These are phyloP conservation scores for Geotrichum citri-aurantii DNA, from an alignment of 1,139 yeast genomes.

Conservation along the genomic window DNA sequence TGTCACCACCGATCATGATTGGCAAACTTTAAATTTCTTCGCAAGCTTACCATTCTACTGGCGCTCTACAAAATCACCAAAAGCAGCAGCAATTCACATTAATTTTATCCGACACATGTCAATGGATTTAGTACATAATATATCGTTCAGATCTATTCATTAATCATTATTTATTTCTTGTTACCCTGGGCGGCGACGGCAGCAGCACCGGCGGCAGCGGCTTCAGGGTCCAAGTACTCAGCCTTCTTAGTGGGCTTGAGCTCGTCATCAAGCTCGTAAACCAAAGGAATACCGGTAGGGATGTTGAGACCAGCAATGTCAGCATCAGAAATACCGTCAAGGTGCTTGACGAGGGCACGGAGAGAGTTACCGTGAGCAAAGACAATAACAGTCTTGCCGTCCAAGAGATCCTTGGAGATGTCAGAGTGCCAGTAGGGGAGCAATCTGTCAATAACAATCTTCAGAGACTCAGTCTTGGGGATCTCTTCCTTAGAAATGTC, in stretches of 20 bases:
- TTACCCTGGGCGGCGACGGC: slow-evolving; percentile 97
- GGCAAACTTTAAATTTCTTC: background rate
- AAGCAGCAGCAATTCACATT: background rate
- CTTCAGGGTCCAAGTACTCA: slow-evolving; percentile 97
- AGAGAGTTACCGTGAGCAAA: slow-evolving; percentile 99
- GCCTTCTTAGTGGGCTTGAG: slow-evolving; percentile 90
- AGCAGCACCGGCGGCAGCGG: slow-evolving; percentile 99
- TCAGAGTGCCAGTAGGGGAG: slow-evolving; percentile 98
- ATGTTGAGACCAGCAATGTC: slow-evolving; percentile 93
- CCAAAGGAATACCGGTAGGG: slow-evolving; percentile 99
- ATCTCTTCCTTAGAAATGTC: slow-evolving; percentile 78
- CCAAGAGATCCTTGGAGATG: slow-evolving; percentile 77
- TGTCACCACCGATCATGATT: background rate
- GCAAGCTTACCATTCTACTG: too few species aligned
- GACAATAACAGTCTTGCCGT: slow-evolving; percentile 83
- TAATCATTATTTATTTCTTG: slow-evolving; percentile 41
- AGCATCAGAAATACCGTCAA: slow-evolving; percentile 87
- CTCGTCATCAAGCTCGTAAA: slow-evolving; percentile 84
- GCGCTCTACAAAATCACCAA: too few species aligned
- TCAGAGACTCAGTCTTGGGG: slow-evolving; percentile 93
- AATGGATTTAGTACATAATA: background rate
- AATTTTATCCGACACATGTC: background rate
- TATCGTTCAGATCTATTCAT: background rate
- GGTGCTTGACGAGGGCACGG: slow-evolving; percentile 94
- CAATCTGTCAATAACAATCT: slow-evolving; percentile 92